phyloP scores from a whole-genome alignment of 768 basidiomycete genomes.

The Psilocybe tampanensis region DNA sequence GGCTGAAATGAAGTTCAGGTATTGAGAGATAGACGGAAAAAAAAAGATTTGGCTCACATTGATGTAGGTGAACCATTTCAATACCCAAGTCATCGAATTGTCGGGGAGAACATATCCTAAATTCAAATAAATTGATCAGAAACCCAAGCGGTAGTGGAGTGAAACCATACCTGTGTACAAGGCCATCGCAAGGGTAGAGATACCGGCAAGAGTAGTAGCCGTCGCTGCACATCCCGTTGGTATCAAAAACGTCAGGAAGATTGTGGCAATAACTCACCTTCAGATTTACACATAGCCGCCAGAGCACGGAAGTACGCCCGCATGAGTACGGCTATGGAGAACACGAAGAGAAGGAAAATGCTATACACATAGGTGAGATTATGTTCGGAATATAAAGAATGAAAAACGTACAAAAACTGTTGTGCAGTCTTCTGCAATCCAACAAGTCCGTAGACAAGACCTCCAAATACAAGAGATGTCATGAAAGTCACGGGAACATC shows the following conservation, averaged over 20 bases:
- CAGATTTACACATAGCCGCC: conserved; percentile 59
- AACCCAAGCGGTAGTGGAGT: neutral
- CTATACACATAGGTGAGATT: conserved; percentile 38
- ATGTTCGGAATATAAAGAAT: neutral
- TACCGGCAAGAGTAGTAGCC: conserved; percentile 59
- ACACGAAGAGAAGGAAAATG: conserved; percentile 60
- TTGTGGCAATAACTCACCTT: neutral
- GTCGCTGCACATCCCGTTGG: conserved; percentile 39
- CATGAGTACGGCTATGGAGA: conserved; percentile 63
- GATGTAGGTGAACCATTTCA: conserved; percentile 66
- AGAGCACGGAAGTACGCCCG: conserved; percentile 76
- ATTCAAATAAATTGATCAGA: neutral
- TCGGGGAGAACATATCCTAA: conserved; percentile 47
- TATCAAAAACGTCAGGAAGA: neutral
- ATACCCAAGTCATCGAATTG: conserved; percentile 63
- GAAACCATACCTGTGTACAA: conserved; percentile 32
- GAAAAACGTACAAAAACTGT: conserved; percentile 62
- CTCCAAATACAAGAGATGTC: conserved; percentile 43
- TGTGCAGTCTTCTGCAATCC: conserved; percentile 52
- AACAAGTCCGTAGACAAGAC: conserved; percentile 64
- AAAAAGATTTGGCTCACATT: conserved; percentile 42
- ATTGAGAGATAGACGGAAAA: neutral
- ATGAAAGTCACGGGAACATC: conserved; percentile 58
- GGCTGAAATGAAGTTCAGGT: conserved; percentile 2
- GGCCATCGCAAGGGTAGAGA: conserved; percentile 27